Base-by-base conservation (phyloP, 352 stramenopile genomes). In the Pythium dissimile region DNA sequence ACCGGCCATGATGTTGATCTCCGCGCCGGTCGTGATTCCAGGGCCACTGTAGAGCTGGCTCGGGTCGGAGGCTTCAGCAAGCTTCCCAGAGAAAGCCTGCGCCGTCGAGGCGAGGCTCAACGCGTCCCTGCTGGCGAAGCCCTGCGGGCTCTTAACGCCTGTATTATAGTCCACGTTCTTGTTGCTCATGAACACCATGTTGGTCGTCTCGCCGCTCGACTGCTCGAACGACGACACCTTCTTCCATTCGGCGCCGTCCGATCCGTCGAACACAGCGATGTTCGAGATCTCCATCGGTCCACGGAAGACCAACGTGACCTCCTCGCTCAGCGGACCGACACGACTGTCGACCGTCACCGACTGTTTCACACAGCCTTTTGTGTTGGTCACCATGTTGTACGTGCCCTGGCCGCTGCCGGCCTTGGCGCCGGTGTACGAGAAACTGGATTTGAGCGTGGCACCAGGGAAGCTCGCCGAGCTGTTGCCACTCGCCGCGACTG, bases 171-270 rank as follows among this genome's bases (percentile, higher is more conserved):
- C 80, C 10, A 87, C 62, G 62, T 88, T 88, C 69, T 73, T 75
- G 69, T 91, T 91, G 75, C 85, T 85, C 72, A 91, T 72, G 60
- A 91, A 91, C 12, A 82, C 57, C 15, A 91, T 48, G 65, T 91
- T 91, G 5, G 72, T 67, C 1, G 63, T 66, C 7, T 53, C 56
- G 24, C 63, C 60, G 28, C 24, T 26, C 12, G 62, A 39, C 16
- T 70, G 58, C 1, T 49, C 72, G 68, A 84, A 91, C 15, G 57
- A 86, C 13, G 80, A 91, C 10, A 83, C 75, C 9, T 67, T 65
- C 3, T 47, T 62, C 76, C 76, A 88, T 24, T 67, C 54, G 26
- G 43, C 63, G 5, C 35, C 48, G 11, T 26, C 18, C 13, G 66
- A 62, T 5, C 58, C 65, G 2, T 63, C 62, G 55, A 67, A 92